Evolutionary conservation across 495 filamentous ascomycete genomes (phyloP), one percentile per base, ranked within the genome.

Genomic region (Trichoderma erinaceum): DNA sequence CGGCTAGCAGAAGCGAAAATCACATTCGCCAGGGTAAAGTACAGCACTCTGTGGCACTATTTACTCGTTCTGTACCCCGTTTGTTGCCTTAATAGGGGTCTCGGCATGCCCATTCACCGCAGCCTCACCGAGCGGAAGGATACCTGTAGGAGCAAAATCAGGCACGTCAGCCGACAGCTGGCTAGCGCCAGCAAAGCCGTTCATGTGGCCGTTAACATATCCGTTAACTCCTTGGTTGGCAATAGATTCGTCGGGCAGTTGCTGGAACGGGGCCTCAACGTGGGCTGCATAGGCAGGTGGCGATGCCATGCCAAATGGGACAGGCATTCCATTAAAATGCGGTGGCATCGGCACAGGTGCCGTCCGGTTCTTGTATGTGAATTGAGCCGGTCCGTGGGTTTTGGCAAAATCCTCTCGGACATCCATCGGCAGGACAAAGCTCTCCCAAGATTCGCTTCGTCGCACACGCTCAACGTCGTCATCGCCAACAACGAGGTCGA

Each of bases 381-480:
- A 15, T 52, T 69, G 35, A 7, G 56, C 44, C 2, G 83, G 82
- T 12, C 82, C 82, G 41, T 78, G 73, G 69, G 81, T 75, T 65
- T 76, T 79, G 21, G 77, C 77, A 8, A 69, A 71, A 21, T 79
- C 75, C 38, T 78, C 71, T 67, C 84, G 78, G 66, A 75, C 71
- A 6, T 87, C 80, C 32, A 84, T 81, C 58, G 88, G 78, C 65
- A 97, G 77, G 13, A 97, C 84, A 86, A 91, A 99, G 68, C 87
- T 86, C 66, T 90, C 80, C 92, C 93, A 97, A 7, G 85, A 87
- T 10, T 93, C 85, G 35, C 84, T 83, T 50, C 84, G 84, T n/a
- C 95, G 89, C 66, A 99, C 72, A n/a, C 90, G 82, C 76, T 97
- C 90, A 29, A 89, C 77, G 27, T 89, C 88, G 75, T 97, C 92